Conservation (phyloP, 2,329 filamentous ascomycete species). For the Ilyonectria sp. region DNA sequence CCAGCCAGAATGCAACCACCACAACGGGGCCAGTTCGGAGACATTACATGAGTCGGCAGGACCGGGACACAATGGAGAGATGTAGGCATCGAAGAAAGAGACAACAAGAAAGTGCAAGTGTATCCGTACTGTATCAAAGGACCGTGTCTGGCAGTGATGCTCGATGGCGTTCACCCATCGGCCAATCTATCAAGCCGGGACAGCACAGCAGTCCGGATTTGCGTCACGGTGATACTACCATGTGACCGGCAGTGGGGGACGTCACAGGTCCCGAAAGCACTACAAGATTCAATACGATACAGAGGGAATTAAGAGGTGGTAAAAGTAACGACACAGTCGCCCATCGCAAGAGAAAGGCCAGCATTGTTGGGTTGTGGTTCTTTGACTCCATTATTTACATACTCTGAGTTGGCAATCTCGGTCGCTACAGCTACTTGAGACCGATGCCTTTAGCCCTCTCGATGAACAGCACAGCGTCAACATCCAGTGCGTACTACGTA, state of each 20-base stretch:
- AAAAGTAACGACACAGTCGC: background rate
- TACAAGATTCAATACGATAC: background rate
- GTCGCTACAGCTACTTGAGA: too few species aligned
- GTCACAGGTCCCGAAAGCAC: background rate
- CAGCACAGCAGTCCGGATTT: background rate
- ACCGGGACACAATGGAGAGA: conserved; percentile 1
- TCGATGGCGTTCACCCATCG: background rate
- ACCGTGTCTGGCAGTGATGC: too few species aligned
- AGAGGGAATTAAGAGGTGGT: background rate
- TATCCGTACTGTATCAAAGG: background rate
- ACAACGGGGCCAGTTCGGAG: background rate
- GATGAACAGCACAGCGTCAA: background rate
- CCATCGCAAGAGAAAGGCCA: too few species aligned
- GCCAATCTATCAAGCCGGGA: background rate
- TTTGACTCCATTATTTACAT: too few species aligned
- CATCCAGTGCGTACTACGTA: background rate
- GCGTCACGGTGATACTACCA: background rate
- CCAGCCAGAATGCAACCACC: conserved; percentile 3
- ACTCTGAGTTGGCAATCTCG: too few species aligned
- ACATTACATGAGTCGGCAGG: background rate
- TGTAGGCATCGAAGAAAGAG: conserved; percentile 3
- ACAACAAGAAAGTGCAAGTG: background rate
- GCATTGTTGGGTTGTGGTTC: too few species aligned
- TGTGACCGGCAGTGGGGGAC: background rate
- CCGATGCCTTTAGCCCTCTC: background rate